These are phyloP conservation scores for Aspergillus fischeri DNA, from an alignment of 2,329 filamentous ascomycete species.

Conservation along the genomic window DNA sequence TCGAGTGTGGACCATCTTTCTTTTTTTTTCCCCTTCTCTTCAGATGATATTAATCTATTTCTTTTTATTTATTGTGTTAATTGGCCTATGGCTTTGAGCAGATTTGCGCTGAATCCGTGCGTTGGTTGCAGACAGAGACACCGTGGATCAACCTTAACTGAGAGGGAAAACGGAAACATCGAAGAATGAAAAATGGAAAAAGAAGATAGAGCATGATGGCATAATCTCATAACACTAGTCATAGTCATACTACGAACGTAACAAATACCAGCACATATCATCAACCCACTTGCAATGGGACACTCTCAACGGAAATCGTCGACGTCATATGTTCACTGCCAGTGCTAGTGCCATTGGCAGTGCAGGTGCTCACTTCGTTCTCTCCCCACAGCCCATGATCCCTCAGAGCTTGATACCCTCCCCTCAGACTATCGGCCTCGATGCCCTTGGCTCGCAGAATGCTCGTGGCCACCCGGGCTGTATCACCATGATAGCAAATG, in stretches of 20 bases:
- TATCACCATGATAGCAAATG: constrained; percentile 54
- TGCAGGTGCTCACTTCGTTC: not conserved
- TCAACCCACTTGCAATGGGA: not conserved
- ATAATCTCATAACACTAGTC: no score
- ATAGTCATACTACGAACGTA: no score
- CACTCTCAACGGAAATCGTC: not conserved
- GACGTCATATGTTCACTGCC: not conserved
- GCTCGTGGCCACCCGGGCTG: constrained; percentile 51
- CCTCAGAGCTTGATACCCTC: constrained; percentile 34
- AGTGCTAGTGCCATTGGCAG: no score
- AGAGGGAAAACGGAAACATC: not conserved
- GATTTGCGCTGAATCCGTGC: constrained; percentile 13
- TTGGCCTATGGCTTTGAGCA: constrained; percentile 10
- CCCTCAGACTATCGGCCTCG: constrained; percentile 45
- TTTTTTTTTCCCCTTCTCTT: no score
- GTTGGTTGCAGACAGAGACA: constrained; percentile 4
- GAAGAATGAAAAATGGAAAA: not conserved
- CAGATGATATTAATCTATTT: no score
- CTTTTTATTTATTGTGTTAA: not conserved
- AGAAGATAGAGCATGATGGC: not conserved
- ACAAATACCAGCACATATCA: no score
- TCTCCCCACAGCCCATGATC: constrained; percentile 25
- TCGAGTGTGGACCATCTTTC: not conserved
- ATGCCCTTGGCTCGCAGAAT: constrained; percentile 50
- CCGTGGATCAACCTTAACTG: not conserved